Conservation (phyloP, 805 yeast species). For the Suhomyces emberorum region DNA sequence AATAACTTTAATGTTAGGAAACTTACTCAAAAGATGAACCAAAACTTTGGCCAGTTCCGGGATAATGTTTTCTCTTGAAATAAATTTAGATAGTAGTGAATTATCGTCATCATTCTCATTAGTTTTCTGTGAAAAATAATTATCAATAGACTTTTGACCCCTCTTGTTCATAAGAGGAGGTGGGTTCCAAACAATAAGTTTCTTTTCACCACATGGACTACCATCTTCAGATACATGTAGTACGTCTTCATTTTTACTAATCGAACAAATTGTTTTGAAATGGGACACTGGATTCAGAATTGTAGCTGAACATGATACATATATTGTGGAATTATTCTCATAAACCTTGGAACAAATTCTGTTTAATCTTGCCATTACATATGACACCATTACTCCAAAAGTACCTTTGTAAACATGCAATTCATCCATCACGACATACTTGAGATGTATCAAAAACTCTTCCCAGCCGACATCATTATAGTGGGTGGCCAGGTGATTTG, state of each 20-base stretch:
- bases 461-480: constrained; percentile 50
- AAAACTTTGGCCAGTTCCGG: constrained; percentile 73
- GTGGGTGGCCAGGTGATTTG: constrained; percentile 47
- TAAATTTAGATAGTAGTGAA: constrained; percentile 8
- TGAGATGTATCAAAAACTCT: constrained; percentile 58
- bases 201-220: constrained; percentile 79
- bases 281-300: constrained; percentile 69
- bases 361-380: constrained; percentile 75
- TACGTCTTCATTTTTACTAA: constrained; percentile 42
- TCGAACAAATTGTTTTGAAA: constrained; percentile 72
- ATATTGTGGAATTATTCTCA: constrained; percentile 55
- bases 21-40: constrained; percentile 55
- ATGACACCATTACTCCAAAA: constrained; percentile 90
- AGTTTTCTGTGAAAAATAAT: neutral
- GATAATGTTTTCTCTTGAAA: constrained; percentile 62
- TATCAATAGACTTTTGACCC: constrained; percentile 28
- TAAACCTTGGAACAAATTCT: constrained; percentile 46
- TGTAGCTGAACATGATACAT: constrained; percentile 94
- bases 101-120: neutral
- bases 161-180: constrained; percentile 56
- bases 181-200: constrained; percentile 80
- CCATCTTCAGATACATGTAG: constrained; percentile 75
- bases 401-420: constrained; percentile 85
- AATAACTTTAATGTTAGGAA: constrained; percentile 67
- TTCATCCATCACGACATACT: constrained; percentile 77